Conservation (phyloP, 257 asterid species). For the Forsythia viridissima region DNA sequence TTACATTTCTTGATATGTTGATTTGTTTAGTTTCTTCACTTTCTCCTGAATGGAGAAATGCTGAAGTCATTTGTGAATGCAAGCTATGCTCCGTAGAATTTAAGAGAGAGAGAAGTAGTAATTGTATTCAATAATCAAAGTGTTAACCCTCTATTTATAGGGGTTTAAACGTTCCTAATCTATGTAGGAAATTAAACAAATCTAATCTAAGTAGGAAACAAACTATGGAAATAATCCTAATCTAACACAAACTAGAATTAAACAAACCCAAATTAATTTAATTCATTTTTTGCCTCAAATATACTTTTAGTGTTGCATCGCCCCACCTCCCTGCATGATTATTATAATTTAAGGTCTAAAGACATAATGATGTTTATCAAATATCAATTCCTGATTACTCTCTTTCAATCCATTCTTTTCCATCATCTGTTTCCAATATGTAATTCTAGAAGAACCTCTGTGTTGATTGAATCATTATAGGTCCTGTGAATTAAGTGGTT, state of each 20-base stretch:
- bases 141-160: too few species aligned
- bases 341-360: slow-evolving; percentile 1
- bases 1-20: slow-evolving; percentile 19
- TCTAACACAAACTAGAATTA: too few species aligned
- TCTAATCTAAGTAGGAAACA: too few species aligned
- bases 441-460: neutral
- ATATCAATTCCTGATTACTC: neutral
- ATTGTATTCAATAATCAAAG: too few species aligned
- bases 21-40: slow-evolving; percentile 13
- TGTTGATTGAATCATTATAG: neutral
- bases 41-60: slow-evolving; percentile 8
- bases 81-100: neutral
- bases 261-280: too few species aligned
- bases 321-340: neutral
- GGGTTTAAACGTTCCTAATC: too few species aligned
- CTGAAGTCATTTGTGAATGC: neutral
- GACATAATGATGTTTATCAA: neutral
- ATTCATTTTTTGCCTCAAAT: too few species aligned
- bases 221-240: too few species aligned
- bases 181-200: too few species aligned
- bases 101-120: too few species aligned
- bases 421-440: neutral
- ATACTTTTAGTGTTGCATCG: too few species aligned
- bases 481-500: neutral
- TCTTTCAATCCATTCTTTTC: neutral